A percentile compares a stretch with the other conserved stretches of the same genome.
phyloP scores from a whole-genome alignment of 805 yeast species.

The Tetrapisispora arboricola region DNA sequence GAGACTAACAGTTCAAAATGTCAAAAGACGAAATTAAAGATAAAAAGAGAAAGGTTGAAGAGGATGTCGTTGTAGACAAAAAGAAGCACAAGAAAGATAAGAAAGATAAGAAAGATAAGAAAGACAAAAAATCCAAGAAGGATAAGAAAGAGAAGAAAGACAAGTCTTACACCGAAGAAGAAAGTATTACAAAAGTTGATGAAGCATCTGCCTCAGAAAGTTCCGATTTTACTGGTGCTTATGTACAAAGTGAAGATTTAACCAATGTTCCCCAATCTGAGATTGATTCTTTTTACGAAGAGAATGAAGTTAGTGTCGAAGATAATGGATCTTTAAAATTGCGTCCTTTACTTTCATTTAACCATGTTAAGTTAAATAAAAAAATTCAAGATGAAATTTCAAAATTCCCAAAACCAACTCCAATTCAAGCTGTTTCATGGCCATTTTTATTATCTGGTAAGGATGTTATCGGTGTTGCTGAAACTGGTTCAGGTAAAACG shows the following conservation, averaged over 20 bases:
- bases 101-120: constrained; percentile 27
- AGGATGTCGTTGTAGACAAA: constrained; percentile 23
- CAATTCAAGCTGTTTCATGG: constrained; percentile 93
- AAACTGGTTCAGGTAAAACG: constrained; percentile 96
- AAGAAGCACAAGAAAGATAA: constrained; percentile 28
- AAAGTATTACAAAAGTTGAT: constrained; percentile 7
- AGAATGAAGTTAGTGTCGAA: constrained; percentile 72
- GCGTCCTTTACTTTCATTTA: constrained; percentile 63
- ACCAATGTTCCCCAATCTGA: constrained; percentile 41
- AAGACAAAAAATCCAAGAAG: constrained; percentile 24
- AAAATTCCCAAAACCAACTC: constrained; percentile 84
- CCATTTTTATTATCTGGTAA: constrained; percentile 69
- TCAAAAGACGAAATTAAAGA: constrained; percentile 32
- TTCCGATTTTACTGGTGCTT: constrained; percentile 12
- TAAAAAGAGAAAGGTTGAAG: constrained; percentile 32
- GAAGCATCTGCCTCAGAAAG: constrained; percentile 1
- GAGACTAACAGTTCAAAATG: too few relatives aligned
- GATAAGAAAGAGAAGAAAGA: constrained; percentile 27
- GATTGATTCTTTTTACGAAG: constrained; percentile 49
- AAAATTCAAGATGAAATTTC: constrained; percentile 51
- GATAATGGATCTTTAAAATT: constrained; percentile 46
- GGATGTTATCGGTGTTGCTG: constrained; percentile 95
- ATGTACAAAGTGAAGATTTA: constrained; percentile 33
- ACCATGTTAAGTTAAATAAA: constrained; percentile 45
- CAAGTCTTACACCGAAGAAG: constrained; percentile 26